phyloP scores from a whole-genome alignment of 2,329 filamentous ascomycete species.

The Alternaria triticina region DNA sequence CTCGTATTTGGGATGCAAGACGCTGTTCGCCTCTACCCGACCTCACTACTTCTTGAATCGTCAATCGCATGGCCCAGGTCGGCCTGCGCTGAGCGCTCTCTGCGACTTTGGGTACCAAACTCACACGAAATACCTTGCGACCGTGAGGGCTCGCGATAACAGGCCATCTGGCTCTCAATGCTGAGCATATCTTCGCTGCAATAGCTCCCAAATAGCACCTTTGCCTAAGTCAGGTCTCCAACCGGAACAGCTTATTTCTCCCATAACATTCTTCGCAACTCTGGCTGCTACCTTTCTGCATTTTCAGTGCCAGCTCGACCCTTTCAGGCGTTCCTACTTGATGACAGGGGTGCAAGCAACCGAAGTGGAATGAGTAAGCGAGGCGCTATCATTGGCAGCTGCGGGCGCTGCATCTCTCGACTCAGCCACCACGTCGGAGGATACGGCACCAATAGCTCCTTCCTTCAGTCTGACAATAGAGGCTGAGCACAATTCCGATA shows the following conservation, averaged over 20 bases:
- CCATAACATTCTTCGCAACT: neutral
- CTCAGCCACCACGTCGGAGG: constrained; percentile 33
- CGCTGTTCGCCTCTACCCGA: neutral
- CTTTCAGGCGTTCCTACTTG: neutral
- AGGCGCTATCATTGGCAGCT: constrained; percentile 11
- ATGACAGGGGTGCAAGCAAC: neutral
- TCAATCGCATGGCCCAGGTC: neutral
- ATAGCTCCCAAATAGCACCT: neutral
- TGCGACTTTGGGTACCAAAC: neutral
- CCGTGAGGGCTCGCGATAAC: neutral
- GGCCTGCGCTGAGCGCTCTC: neutral
- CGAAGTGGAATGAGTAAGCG: constrained; percentile 9
- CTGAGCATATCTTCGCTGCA: neutral
- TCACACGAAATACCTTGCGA: neutral
- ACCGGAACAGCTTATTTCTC: neutral
- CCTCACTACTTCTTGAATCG: no score
- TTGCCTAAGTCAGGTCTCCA: neutral
- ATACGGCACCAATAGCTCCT: constrained; percentile 27
- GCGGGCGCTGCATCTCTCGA: constrained; percentile 12
- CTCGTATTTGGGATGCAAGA: neutral
- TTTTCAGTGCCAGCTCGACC: neutral
- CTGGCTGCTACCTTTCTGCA: neutral
- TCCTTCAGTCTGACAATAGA: constrained; percentile 24
- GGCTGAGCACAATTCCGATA: constrained; percentile 27
- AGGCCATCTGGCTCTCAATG: neutral